Base-by-base conservation (phyloP, 306 rosid genomes). In the Macrotyloma uniflorum region DNA sequence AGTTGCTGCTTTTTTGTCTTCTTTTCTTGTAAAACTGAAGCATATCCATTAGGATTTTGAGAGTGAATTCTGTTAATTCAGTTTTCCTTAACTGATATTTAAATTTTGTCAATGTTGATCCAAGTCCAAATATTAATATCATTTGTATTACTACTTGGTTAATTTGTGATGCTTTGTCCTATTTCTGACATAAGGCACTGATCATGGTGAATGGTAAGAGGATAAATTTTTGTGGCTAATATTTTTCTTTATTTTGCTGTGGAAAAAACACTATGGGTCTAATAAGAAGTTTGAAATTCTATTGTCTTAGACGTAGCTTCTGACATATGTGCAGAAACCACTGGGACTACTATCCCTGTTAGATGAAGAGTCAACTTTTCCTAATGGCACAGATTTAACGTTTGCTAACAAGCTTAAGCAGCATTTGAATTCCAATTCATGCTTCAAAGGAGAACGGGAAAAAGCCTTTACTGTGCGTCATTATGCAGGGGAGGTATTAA, bases 321-420 rank as follows among this genome's bases (percentile, higher is more conserved):
- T 72, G 58, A 62, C 62, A 20, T 69, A 59, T 80, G 43, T 79
- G 90, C 97, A 96, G 99, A 93, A 90, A 89, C 99, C 99, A 30
- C 75, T 96, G 91, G 99, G 99, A 76, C 86, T 96, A 74, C 83
- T 96, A 59, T 93, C 99, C 82, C 87, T 96, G 83, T 75, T 96
- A 79, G 99, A 91, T 33, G 99, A 96, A 83, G 99, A 96, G 87
- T 96, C 99, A 67, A 96, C 98, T 76, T 96, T 96, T 79, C 99
- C 99, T 43, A 96, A 96, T 78, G 99, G 98, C 77, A 85, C 97
- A 1, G 99, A 96, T 80, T 68, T 96, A 84, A 90, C 98, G 53
- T 93, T 96, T 66, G 99, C 98, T 40, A 83, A 91, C 88, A 96
- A 96, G 86, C 97, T 96, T 59, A 96, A 93, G 94, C 98, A 93